phyloP scores from a whole-genome alignment of 768 basidiomycete genomes.

The Pulveroboletus sp. region DNA sequence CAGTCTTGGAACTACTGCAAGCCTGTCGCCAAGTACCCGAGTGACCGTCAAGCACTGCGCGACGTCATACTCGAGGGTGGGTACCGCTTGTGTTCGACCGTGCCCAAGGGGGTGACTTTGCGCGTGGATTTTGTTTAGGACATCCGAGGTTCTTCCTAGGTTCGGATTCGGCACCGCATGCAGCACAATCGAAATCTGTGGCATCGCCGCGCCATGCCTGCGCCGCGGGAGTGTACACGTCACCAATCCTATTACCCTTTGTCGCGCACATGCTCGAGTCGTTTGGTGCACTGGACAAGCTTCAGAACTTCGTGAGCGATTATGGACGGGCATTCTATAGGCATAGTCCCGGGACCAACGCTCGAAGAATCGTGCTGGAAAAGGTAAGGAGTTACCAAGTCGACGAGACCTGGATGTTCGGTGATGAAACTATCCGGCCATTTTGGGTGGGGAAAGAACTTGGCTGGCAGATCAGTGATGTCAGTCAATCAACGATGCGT shows the following conservation, averaged over 20 bases:
- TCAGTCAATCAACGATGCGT: conserved; percentile 4
- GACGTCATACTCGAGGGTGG: conserved; percentile 74
- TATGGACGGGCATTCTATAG: conserved; percentile 83
- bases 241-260: conserved; percentile 86
- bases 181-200: conserved; percentile 61
- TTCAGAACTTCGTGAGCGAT: conserved; percentile 76
- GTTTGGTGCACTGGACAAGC: conserved; percentile 78
- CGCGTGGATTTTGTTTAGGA: conserved; percentile 44
- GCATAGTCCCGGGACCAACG: conserved; percentile 29
- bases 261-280: conserved; percentile 86
- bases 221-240: conserved; percentile 96
- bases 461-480: conserved; percentile 58
- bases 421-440: conserved; percentile 61
- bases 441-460: conserved; percentile 87
- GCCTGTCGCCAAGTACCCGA: conserved; percentile 94
- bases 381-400: conserved; percentile 40
- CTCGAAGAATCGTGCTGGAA: conserved; percentile 42
- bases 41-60: conserved; percentile 81
- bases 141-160: conserved; percentile 97
- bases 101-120: background rate
- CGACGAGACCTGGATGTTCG: conserved; percentile 43
- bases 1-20: conserved; percentile 97
- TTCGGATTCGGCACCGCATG: conserved; percentile 95
- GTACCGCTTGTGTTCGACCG: conserved; percentile 4
- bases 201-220: conserved; percentile 71